A percentile compares a stretch with the other conserved stretches of the same genome.
phyloP scores from a whole-genome alignment of 2,329 filamentous ascomycete species.

The Ophiosphaerella herpotricha region DNA sequence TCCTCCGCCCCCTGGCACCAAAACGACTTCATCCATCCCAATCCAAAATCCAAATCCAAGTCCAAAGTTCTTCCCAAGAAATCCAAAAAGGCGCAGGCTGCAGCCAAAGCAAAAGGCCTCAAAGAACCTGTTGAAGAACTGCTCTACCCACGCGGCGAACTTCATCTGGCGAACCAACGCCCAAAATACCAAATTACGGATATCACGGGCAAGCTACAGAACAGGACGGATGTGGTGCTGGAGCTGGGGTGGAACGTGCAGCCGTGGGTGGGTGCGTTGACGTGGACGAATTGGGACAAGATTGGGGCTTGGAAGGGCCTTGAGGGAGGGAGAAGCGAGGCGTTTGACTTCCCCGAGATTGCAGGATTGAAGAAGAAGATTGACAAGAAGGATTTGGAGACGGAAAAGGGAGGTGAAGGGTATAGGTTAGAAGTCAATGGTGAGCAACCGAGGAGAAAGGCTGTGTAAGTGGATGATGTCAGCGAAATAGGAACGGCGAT shows the following conservation, averaged over 20 bases:
- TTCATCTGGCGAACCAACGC: conserved; percentile 80
- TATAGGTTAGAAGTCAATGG: conserved; percentile 49
- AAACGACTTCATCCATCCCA: conserved; percentile 60
- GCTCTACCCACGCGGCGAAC: conserved; percentile 63
- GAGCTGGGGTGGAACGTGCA: conserved; percentile 95
- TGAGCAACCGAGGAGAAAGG: conserved; percentile 32
- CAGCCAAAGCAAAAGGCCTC: conserved; percentile 11
- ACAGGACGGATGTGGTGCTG: conserved; percentile 73
- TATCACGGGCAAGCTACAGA: conserved; percentile 76
- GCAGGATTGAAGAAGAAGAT: conserved; percentile 66
- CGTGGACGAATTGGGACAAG: conserved; percentile 66
- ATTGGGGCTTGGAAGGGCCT: conserved; percentile 68
- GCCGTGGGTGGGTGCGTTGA: conserved; percentile 89
- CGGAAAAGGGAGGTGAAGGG: conserved; percentile 55
- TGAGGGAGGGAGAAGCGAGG: conserved; percentile 66
- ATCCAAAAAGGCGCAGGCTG: conserved; percentile 44
- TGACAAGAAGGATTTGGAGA: conserved; percentile 50
- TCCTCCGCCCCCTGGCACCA: conserved; percentile 61
- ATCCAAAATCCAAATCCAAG: conserved; percentile 55
- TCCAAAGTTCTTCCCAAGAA: conserved; percentile 21
- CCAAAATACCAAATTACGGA: conserved; percentile 98
- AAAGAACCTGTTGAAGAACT: not conserved
- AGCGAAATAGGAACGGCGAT: no score
- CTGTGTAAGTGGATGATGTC: not conserved
- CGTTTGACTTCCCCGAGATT: conserved; percentile 68